phyloP scores from a whole-genome alignment of 371 early-diverging fungal species.

The Rhizomucor pusillus region DNA sequence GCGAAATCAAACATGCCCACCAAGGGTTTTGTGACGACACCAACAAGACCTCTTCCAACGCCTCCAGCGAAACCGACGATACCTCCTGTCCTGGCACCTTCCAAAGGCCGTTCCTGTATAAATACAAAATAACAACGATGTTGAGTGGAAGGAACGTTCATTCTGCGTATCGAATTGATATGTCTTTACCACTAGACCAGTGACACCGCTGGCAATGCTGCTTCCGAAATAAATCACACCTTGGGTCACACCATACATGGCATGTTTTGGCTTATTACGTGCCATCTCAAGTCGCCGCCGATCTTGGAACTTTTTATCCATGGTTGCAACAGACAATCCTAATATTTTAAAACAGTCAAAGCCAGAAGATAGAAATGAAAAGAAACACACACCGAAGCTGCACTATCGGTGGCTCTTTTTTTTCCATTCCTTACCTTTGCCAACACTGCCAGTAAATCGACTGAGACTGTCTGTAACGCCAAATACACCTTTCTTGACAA shows the following conservation, averaged over 20 bases:
- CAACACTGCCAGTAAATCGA: conserved; percentile 81
- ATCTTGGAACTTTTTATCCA: conserved; percentile 84
- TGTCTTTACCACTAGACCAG: conserved; percentile 69
- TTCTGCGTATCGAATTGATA: no score
- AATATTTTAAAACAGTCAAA: not conserved
- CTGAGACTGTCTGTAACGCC: conserved; percentile 85
- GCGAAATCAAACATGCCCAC: conserved; percentile 88
- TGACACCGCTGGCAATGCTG: conserved; percentile 77
- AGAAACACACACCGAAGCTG: not conserved
- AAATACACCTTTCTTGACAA: conserved; percentile 80
- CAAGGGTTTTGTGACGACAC: conserved; percentile 85
- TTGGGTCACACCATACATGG: conserved; percentile 74
- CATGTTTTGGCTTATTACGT: conserved; percentile 83
- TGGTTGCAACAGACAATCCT: conserved; percentile 73
- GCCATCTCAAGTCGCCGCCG: conserved; percentile 64
- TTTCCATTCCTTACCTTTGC: conserved; percentile 59
- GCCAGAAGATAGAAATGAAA: no score
- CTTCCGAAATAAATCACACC: conserved; percentile 77
- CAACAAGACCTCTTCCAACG: conserved; percentile 84
- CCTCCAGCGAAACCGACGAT: conserved; percentile 85
- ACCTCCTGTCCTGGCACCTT: conserved; percentile 84
- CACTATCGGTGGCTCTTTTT: not conserved
- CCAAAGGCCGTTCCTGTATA: conserved; percentile 75
- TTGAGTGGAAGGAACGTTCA: not conserved
- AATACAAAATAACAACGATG: not conserved